Conservation (phyloP, 176 grass and related monocot species). For the Phoenix roebelenii region DNA sequence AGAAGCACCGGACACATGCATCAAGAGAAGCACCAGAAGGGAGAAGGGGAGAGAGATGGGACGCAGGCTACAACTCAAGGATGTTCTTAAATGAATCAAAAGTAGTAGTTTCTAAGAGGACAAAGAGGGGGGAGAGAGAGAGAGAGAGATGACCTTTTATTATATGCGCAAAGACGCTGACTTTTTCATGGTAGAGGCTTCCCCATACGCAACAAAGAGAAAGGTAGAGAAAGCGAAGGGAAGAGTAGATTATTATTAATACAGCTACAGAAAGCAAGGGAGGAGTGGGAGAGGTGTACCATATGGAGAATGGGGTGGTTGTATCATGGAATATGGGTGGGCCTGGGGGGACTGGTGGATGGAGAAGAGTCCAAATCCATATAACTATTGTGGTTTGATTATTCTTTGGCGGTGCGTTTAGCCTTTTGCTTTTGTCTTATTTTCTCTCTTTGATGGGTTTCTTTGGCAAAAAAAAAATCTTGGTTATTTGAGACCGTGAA, state of each 20-base stretch:
- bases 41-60: too few relatives aligned
- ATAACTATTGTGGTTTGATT: too few relatives aligned
- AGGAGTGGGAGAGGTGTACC: background rate
- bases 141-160: background rate
- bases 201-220: conserved; percentile 12
- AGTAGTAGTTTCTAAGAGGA: background rate
- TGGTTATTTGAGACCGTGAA: conserved; percentile 5
- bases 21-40: too few relatives aligned
- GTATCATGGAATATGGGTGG: too few relatives aligned
- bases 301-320: background rate
- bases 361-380: too few relatives aligned
- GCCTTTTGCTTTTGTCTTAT: background rate
- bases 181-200: conserved; percentile 16
- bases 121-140: background rate
- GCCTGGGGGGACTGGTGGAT: too few relatives aligned
- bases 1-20: background rate
- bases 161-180: conserved; percentile 9
- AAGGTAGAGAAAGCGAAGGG: background rate
- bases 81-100: background rate
- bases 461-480: background rate
- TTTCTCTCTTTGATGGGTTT: background rate
- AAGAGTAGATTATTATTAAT: background rate
- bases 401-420: too few relatives aligned
- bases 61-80: too few relatives aligned
- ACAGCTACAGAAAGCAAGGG: background rate